phyloP scores from a whole-genome alignment of 768 basidiomycete genomes.

The Tubosaeta sp. region DNA sequence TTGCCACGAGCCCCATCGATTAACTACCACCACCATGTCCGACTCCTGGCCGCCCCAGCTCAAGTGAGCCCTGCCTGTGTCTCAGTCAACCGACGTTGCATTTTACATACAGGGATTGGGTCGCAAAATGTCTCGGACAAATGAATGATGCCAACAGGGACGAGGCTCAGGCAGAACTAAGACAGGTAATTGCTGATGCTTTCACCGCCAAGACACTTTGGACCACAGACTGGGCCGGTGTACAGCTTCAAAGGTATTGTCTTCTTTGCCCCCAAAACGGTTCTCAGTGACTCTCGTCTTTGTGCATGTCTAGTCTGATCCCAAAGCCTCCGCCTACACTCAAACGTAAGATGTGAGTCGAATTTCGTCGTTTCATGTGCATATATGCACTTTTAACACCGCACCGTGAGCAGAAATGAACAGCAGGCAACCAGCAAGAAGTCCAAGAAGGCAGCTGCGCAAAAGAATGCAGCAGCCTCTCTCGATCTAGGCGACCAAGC shows the following conservation, averaged over 20 bases:
- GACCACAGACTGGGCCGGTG: slow-evolving; percentile 91
- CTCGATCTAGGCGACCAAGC: slow-evolving; percentile 63
- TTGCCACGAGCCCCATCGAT: slow-evolving; percentile 5
- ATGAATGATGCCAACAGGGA: slow-evolving; percentile 84
- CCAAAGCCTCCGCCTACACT: slow-evolving; percentile 55
- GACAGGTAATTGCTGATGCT: slow-evolving; percentile 94
- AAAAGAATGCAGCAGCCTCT: slow-evolving; percentile 32
- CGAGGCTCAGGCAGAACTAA: slow-evolving; percentile 91
- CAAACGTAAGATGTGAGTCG: slow-evolving; percentile 68
- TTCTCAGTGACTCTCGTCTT: slow-evolving; percentile 19
- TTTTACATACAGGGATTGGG: slow-evolving; percentile 74
- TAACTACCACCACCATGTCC: slow-evolving; percentile 53
- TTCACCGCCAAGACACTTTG: slow-evolving; percentile 80
- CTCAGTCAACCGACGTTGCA: slow-evolving; percentile 5
- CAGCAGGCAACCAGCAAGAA: slow-evolving; percentile 50
- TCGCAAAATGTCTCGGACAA: slow-evolving; percentile 87
- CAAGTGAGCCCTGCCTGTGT: slow-evolving; percentile 45
- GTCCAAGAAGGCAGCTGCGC: slow-evolving; percentile 51
- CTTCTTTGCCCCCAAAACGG: slow-evolving; percentile 2
- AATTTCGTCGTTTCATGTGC: neutral
- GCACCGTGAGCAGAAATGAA: slow-evolving; percentile 34
- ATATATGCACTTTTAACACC: slow-evolving; percentile 9
- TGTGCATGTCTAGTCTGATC: slow-evolving; percentile 41
- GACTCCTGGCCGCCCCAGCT: slow-evolving; percentile 80
- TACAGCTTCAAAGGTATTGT: slow-evolving; percentile 79